phyloP scores from a whole-genome alignment of 495 filamentous ascomycete genomes.

The Talaromyces wortmannii region DNA sequence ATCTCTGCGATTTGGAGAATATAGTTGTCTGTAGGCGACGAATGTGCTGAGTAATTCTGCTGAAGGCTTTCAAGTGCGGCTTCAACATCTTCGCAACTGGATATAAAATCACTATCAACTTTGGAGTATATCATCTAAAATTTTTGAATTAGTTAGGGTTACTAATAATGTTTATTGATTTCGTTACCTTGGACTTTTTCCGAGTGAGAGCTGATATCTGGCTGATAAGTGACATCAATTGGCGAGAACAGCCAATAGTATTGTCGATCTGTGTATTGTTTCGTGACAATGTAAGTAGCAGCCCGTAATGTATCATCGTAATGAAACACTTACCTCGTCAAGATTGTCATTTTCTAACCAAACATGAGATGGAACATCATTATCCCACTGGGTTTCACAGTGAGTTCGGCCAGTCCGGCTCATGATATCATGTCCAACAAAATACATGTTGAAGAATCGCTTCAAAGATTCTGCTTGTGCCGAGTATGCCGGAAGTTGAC shows the following conservation, averaged over 20 bases:
- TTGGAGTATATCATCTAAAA: background rate
- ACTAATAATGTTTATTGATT: background rate
- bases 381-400: background rate
- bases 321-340: constrained; percentile 9
- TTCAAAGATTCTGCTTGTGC: background rate
- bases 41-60: constrained; percentile 5
- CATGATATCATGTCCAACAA: constrained; percentile 16
- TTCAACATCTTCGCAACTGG: background rate
- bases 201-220: constrained; percentile 6
- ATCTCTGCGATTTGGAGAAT: constrained; percentile 9
- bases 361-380: background rate
- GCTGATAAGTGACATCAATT: constrained; percentile 11
- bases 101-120: background rate
- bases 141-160: background rate
- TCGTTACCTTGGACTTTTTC: background rate
- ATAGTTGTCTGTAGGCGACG: constrained; percentile 3
- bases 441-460: constrained; percentile 14
- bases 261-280: constrained; percentile 8
- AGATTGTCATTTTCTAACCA: constrained; percentile 12
- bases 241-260: constrained; percentile 12
- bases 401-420: constrained; percentile 6
- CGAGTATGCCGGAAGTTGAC: background rate
- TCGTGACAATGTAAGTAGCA: background rate
- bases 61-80: constrained; percentile 1
- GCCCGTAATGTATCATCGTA: background rate